These are phyloP conservation scores for Xylariaceae sp. DNA, from an alignment of 2,329 filamentous ascomycete genomes.

Conservation along the genomic window DNA sequence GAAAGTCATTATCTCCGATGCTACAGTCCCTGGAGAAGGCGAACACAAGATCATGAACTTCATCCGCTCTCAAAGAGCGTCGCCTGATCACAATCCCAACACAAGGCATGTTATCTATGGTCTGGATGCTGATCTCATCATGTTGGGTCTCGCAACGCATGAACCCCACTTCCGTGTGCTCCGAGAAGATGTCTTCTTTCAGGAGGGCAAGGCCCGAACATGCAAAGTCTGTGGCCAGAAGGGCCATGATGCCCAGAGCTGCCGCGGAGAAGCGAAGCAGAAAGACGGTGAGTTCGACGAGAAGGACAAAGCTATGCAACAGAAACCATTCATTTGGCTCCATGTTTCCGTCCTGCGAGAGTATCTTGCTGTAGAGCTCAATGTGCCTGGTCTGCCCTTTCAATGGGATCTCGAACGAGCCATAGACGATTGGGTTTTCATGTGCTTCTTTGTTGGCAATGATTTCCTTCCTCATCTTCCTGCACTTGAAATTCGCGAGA, in stretches of 20 bases:
- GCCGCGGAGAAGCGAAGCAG: conserved; percentile 70
- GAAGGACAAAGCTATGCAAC: conserved; percentile 62
- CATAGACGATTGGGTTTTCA: conserved; percentile 97
- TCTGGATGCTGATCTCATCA: conserved; percentile 95
- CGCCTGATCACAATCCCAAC: conserved; percentile 89
- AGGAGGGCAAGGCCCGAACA: conserved; percentile 73
- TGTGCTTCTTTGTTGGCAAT: conserved; percentile 98
- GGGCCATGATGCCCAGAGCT: conserved; percentile 84
- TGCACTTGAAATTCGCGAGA: conserved; percentile 94
- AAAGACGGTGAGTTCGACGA: conserved; percentile 77
- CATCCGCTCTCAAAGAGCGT: conserved; percentile 84
- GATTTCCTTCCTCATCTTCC: conserved; percentile 96
- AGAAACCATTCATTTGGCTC: conserved; percentile 98
- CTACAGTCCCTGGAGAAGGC: conserved; percentile 93
- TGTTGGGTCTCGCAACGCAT: conserved; percentile 94
- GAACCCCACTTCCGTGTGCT: conserved; percentile 95
- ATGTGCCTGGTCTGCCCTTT: conserved; percentile 77
- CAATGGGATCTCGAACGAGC: conserved; percentile 89
- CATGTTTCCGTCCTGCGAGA: conserved; percentile 88
- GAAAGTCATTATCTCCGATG: conserved; percentile 98
- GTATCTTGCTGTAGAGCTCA: conserved; percentile 85
- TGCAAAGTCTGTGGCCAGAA: conserved; percentile 89
- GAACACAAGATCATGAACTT: conserved; percentile 99
- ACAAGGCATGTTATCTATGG: conserved; percentile 98
- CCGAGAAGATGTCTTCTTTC: conserved; percentile 92